phyloP scores from a whole-genome alignment of 2,329 filamentous ascomycete species.

The Aspergillus calidoustus region DNA sequence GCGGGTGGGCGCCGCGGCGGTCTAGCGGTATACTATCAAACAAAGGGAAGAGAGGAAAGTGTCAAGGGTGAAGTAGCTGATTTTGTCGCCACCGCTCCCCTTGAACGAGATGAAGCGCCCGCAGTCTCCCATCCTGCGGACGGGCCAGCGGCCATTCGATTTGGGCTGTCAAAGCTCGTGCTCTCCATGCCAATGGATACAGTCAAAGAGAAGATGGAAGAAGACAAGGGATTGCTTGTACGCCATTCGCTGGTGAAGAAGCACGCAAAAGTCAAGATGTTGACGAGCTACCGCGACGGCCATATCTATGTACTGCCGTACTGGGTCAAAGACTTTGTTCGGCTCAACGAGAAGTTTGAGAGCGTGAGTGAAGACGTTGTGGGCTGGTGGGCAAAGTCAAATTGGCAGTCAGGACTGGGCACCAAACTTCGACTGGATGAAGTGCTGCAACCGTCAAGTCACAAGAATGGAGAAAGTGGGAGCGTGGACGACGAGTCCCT shows the following conservation, averaged over 20 bases:
- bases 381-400: constrained; percentile 93
- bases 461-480: constrained; percentile 43
- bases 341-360: constrained; percentile 78
- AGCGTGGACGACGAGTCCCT: constrained; percentile 46
- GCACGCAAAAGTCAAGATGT: constrained; percentile 77
- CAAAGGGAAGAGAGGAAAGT: constrained; percentile 69
- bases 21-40: constrained; percentile 89
- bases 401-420: constrained; percentile 82
- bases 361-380: constrained; percentile 90
- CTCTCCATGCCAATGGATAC: constrained; percentile 87
- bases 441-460: constrained; percentile 58
- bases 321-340: constrained; percentile 86
- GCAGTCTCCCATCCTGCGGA: constrained; percentile 59
- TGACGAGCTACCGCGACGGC: constrained; percentile 84
- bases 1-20: constrained; percentile 72
- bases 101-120: constrained; percentile 57
- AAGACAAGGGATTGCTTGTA: constrained; percentile 68
- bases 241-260: constrained; percentile 76
- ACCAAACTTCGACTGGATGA: constrained; percentile 76
- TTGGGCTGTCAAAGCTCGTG: constrained; percentile 76
- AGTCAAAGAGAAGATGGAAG: constrained; percentile 79
- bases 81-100: constrained; percentile 78
- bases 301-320: constrained; percentile 94
- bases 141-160: constrained; percentile 64
- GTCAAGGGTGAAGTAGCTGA: constrained; percentile 93